Conservation (phyloP, 1,284 basidiomycete genomes). For the Grifola frondosa region DNA sequence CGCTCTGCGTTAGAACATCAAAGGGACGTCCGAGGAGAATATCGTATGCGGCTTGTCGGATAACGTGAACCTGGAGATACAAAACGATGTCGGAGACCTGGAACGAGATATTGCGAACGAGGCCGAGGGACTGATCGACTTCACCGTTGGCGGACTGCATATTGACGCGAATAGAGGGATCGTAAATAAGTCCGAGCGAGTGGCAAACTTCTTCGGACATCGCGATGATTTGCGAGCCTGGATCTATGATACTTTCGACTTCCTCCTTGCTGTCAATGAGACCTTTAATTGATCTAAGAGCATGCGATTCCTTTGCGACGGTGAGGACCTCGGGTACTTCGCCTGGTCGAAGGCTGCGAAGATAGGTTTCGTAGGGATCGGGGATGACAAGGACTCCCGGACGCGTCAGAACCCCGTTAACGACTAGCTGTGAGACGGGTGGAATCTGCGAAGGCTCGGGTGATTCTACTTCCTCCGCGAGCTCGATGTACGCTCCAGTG, state of each 20-base stretch:
- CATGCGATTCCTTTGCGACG: constrained; percentile 5
- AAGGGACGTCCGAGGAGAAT: constrained; percentile 36
- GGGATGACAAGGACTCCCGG: constrained; percentile 6
- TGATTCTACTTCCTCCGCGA: constrained; percentile 6
- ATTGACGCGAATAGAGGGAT: constrained; percentile 17
- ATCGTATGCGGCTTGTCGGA: constrained; percentile 30
- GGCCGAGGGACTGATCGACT: constrained; percentile 22
- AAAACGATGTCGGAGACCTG: constrained; percentile 10
- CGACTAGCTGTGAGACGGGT: background rate
- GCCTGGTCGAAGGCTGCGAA: background rate
- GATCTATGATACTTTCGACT: constrained; percentile 25
- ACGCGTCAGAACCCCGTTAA: background rate
- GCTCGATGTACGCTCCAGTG: background rate
- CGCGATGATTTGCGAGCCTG: constrained; percentile 24
- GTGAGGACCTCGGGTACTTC: background rate
- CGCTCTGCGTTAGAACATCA: constrained; percentile 29
- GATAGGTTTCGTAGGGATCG: constrained; percentile 15
- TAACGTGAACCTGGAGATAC: constrained; percentile 27
- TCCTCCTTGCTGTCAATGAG: constrained; percentile 8
- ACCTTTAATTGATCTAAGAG: constrained; percentile 12
- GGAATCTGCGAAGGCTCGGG: constrained; percentile 27
- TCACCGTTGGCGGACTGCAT: constrained; percentile 30
- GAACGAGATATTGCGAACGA: constrained; percentile 25
- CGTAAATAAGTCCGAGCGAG: constrained; percentile 18
- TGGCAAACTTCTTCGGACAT: constrained; percentile 24